Evolutionary conservation across 225 moss, liverwort and hornwort genomes (phyloP), one percentile per base, ranked within the genome.

Genomic region (Straminergon stramineum): DNA sequence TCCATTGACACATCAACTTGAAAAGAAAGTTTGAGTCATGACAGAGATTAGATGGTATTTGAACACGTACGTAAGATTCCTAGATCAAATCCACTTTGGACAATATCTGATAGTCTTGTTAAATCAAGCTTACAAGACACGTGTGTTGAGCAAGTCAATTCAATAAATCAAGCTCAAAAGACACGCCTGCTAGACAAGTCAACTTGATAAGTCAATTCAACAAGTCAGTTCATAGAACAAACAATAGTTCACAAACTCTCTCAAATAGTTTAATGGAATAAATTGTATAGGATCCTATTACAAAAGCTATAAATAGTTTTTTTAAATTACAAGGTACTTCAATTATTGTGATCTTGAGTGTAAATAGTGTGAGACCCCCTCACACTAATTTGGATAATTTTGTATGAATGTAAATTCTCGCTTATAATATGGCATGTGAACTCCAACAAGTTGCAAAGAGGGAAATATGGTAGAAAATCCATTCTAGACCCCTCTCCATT

Each of bases 211-310:
- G 26, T 71, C 11, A 75, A 48, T 75, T 48, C 31, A 31, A 75
- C 11, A 52, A 51, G 31, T 75, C 1, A 75, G 0, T 75, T 75
- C 0, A 1, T 19, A 75, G 13, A 75, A 51, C 5, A 13, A 34
- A 8, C 3, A 52, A 0, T 17, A 13, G 3, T 77, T 35, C 1
- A 34, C 1, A 12, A 53, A 35, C 21, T 9, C 20, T 22, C 2
- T 5, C 2, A 16, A 79, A 27, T 58, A 58, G 2, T 26, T 11
- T 1, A 58, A 37, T n/a, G 10, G n/a, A 24, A 56, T 37, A 37
- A 1, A 0, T 56, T 37, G 2, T n/a, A 6, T 0, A 1, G 0
- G 2, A 0, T 55, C 55, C 5, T 22, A 22, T 35, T 55, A 23
- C 4, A 24, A 37, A 37, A 55, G 15, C 20, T 56, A 37, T 10